Base-by-base conservation (phyloP, 2,329 filamentous ascomycete genomes). In the Seiridium unicorne region DNA sequence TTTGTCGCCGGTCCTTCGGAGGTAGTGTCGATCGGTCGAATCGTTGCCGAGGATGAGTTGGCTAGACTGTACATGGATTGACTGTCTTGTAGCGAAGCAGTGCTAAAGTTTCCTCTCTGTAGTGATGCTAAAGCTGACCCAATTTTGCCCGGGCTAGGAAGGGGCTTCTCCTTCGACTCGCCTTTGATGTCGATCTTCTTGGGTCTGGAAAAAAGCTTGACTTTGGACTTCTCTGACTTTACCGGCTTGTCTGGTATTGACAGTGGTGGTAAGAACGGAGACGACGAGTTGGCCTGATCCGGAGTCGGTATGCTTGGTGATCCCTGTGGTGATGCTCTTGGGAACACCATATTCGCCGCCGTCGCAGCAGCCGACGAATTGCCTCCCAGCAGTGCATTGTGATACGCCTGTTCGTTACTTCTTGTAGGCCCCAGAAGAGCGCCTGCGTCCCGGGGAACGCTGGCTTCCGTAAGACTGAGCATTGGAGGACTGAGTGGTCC, bases 141-240 rank as follows among this genome's bases (percentile, higher is more conserved):
- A 63, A 90, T 85, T 75, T 89, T 90, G 64, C 86, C 86, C 1
- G 91, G 91, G 63, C 90, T 93, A 1, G 90, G 89, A 32, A 91
- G 73, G 1, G 88, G 83, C 65, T 89, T 88, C 18, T 88, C 81
- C 68, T 86, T 89, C 5, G 80, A 65, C 8, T 92, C 89, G 42
- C 86, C 83, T 71, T 90, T 92, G 60, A 87, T 86, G 55, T 85
- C 84, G 66, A 92, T 90, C 75, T 89, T 92, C 69, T 89, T 89
- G 0, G 90, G 90, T 55, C 91, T 84, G 5, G 89, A 91, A 71
- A 93, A 93, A 35, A 94, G 80, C 77, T 94, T 94, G 72, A 91
- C 89, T 75, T 92, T 93, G 62, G 87, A 87, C 74, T 91, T 91
- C 67, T 91, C 88, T 35, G 84, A 79, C 67, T 85, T 84, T 38